phyloP scores from a whole-genome alignment of 345 rosid species.

The Viola odorata region DNA sequence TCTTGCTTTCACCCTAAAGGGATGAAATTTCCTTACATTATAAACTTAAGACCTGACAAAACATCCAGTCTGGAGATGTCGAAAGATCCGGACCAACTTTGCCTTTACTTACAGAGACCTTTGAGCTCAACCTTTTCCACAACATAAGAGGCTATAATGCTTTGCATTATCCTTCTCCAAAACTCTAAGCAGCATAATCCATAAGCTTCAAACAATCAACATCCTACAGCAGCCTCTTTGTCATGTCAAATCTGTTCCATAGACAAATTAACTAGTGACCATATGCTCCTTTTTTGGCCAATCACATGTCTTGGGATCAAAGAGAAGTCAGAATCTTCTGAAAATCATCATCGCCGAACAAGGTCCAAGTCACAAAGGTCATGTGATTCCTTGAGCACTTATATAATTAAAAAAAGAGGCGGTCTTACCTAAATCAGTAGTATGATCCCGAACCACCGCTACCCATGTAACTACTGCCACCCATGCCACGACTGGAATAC shows the following conservation, averaged over 20 bases:
- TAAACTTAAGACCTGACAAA: slow-evolving; percentile 24
- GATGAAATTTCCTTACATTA: slow-evolving; percentile 36
- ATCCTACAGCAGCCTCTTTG: slow-evolving; percentile 54
- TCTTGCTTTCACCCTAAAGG: slow-evolving; percentile 27
- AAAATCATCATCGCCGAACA: slow-evolving; percentile 25
- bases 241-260: slow-evolving; percentile 60
- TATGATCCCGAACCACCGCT: slow-evolving; percentile 83
- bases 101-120: slow-evolving; percentile 19
- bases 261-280: slow-evolving; percentile 54
- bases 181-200: slow-evolving; percentile 26
- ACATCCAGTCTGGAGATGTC: slow-evolving; percentile 24
- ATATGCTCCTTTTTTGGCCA: slow-evolving; percentile 22
- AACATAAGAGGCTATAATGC: slow-evolving; percentile 31
- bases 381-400: slow-evolving; percentile 8
- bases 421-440: slow-evolving; percentile 56
- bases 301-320: slow-evolving; percentile 29
- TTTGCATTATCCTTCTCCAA: slow-evolving; percentile 29
- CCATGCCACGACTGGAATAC: slow-evolving; percentile 76
- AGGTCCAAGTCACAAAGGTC: slow-evolving; percentile 6
- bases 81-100: slow-evolving; percentile 26
- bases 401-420: slow-evolving; percentile 14
- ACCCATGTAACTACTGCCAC: slow-evolving; percentile 75
- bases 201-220: slow-evolving; percentile 43
- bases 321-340: slow-evolving; percentile 26
- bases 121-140: slow-evolving; percentile 15